A percentile compares a stretch with the other conserved stretches of the same genome.
These are phyloP conservation scores for Sugiyamaella castrensis DNA, from an alignment of 1,139 yeast species.

Conservation along the genomic window DNA sequence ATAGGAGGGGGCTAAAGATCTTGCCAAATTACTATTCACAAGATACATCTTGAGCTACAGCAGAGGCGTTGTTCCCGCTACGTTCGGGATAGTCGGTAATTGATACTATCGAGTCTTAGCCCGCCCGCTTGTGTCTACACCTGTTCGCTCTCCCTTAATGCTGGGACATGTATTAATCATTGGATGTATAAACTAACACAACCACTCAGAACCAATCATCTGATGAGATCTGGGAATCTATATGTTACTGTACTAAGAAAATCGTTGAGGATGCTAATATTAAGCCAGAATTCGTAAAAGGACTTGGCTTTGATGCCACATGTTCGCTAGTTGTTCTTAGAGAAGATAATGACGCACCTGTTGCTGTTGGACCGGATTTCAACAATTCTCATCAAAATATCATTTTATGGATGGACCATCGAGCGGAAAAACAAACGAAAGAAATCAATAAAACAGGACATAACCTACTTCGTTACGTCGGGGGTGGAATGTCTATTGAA, in stretches of 20 bases:
- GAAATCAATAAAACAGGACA: slow-evolving; percentile 78
- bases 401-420: slow-evolving; percentile 96
- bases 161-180: too few relatives aligned
- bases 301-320: slow-evolving; percentile 96
- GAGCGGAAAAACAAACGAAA: slow-evolving; percentile 85
- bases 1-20: not conserved
- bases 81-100: too few relatives aligned
- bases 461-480: slow-evolving; percentile 81
- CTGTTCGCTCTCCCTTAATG: too few relatives aligned
- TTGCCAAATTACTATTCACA: slow-evolving; percentile 40
- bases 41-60: too few relatives aligned
- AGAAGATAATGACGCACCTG: slow-evolving; percentile 63
- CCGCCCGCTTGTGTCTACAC: too few relatives aligned
- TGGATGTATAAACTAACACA: not conserved
- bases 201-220: slow-evolving; percentile 69
- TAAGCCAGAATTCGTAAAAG: slow-evolving; percentile 63
- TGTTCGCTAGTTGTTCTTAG: slow-evolving; percentile 85
- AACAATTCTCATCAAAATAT: slow-evolving; percentile 69
- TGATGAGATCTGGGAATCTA: slow-evolving; percentile 89
- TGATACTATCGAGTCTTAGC: too few relatives aligned
- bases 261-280: slow-evolving; percentile 73
- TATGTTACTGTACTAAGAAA: slow-evolving; percentile 75
- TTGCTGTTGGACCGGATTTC: slow-evolving; percentile 92
- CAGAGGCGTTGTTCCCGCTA: too few relatives aligned
- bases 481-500: slow-evolving; percentile 96